These are phyloP conservation scores for Thielaviopsis ethacetica DNA, from an alignment of 2,329 filamentous ascomycete genomes.

Conservation along the genomic window DNA sequence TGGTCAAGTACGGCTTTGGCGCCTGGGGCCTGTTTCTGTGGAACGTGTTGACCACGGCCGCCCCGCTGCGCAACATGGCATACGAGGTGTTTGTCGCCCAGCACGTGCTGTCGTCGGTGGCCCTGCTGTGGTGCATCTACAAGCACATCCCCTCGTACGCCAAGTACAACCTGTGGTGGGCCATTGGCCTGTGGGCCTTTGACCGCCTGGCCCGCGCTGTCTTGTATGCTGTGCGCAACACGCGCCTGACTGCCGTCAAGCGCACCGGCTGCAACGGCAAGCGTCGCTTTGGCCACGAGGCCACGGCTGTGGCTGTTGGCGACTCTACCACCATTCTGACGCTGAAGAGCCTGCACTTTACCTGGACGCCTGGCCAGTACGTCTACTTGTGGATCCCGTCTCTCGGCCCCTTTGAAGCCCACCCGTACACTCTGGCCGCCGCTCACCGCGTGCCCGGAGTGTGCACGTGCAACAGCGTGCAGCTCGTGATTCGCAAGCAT, in stretches of 20 bases:
- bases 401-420: constrained; percentile 36
- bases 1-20: constrained; percentile 50
- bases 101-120: constrained; percentile 43
- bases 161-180: constrained; percentile 48
- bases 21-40: constrained; percentile 51
- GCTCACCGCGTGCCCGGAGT: constrained; percentile 32
- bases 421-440: constrained; percentile 46
- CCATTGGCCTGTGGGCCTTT: constrained; percentile 43
- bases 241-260: constrained; percentile 20
- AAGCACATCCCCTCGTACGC: constrained; percentile 44
- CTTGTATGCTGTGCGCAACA: constrained; percentile 35
- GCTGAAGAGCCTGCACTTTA: constrained; percentile 42
- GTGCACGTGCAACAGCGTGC: constrained; percentile 42
- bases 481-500: constrained; percentile 40
- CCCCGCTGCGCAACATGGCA: constrained; percentile 45
- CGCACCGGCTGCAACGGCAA: constrained; percentile 29
- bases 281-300: constrained; percentile 34
- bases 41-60: constrained; percentile 46
- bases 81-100: constrained; percentile 58
- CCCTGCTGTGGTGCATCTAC: constrained; percentile 48
- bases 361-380: constrained; percentile 43
- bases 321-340: constrained; percentile 39
- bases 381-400: constrained; percentile 43
- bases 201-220: constrained; percentile 39
- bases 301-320: constrained; percentile 31